Base-by-base conservation (phyloP, 1,284 basidiomycete species). In the Vanrija pseudolonga region DNA sequence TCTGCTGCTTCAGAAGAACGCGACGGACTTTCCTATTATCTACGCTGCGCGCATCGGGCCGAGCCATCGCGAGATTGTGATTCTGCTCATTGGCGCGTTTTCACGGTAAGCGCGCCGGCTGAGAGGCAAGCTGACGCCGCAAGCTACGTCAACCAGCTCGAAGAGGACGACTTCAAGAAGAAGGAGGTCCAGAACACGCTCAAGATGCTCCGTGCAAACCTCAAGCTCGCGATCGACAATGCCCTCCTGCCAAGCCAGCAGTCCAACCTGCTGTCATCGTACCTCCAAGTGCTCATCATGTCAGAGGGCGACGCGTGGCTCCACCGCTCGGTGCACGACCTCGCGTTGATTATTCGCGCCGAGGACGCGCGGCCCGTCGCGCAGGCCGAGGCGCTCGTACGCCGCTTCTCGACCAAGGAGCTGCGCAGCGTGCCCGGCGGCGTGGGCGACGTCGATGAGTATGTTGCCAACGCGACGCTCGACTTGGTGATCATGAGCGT, bases 221-320 rank as follows among this genome's bases (percentile, higher is more conserved):
- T 77, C 50, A 77, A 77, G 60, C 62, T 77, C 18, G 76, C 76
- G 0, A 77, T 77, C 48, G 76, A 77, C 55, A 66, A 75, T 46
- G 68, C 76, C 28, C 66, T 76, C 17, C 62, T 73, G 3, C 71
- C 74, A 3, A 55, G 66, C 1, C 62, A 38, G 14, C 38, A 48
- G 15, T 61, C 37, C 46, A 64, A 50, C 45, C 66, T 77, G n/a
- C 68, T 77, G 19, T 69, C 72, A 0, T 72, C 69, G 2, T 77
- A 77, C 56, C 67, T 77, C 28, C 76, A 77, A 62, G 73, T 77
- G 19, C 66, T 77, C 17, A 75, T 77, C 64, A 77, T 77, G 76
- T 76, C 73, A 6, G 76, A 77, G 61, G 74, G 76, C 45, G 74
- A 76, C 56, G 23, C 61, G 5, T 77, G 69, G 62, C 53, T 76